Percentiles rank a stretch among this genome's conserved stretches.
Conservation (phyloP, 148 eudicot genomes). For the Spergularia marina region DNA sequence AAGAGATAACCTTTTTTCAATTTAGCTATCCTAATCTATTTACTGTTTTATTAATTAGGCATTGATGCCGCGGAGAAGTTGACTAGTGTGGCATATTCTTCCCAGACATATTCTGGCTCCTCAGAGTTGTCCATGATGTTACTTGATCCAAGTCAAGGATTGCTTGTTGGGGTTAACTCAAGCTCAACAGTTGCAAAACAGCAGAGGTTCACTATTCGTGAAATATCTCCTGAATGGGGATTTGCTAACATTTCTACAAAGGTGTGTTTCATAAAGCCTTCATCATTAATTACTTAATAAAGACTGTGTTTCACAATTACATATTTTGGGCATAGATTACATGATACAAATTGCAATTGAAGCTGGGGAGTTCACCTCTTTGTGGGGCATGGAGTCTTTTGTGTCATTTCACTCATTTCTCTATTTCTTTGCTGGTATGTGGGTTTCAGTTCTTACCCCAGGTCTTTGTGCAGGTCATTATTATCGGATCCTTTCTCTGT, state of each 20-base stretch:
- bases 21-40: conserved; percentile 23
- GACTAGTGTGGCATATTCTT: conserved; percentile 32
- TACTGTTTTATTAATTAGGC: conserved; percentile 31
- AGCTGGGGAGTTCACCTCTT: not conserved
- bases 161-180: conserved; percentile 41
- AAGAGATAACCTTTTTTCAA: not conserved
- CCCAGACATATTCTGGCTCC: conserved; percentile 32
- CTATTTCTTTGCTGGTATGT: not conserved
- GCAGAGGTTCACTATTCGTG: conserved; percentile 70
- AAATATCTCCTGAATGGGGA: conserved; percentile 80
- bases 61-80: conserved; percentile 37
- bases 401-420: not conserved
- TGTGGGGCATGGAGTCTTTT: not conserved
- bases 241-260: conserved; percentile 56
- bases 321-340: conserved; percentile 3
- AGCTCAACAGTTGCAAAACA: conserved; percentile 52
- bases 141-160: conserved; percentile 46
- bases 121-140: conserved; percentile 35
- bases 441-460: conserved; percentile 1
- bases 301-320: not conserved
- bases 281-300: not conserved
- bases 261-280: conserved; percentile 39
- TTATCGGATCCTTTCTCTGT: conserved; percentile 80
- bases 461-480: conserved; percentile 63
- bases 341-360: not conserved